Base-by-base conservation (phyloP, 2,329 filamentous ascomycete genomes). In the Venturia pyrina region DNA sequence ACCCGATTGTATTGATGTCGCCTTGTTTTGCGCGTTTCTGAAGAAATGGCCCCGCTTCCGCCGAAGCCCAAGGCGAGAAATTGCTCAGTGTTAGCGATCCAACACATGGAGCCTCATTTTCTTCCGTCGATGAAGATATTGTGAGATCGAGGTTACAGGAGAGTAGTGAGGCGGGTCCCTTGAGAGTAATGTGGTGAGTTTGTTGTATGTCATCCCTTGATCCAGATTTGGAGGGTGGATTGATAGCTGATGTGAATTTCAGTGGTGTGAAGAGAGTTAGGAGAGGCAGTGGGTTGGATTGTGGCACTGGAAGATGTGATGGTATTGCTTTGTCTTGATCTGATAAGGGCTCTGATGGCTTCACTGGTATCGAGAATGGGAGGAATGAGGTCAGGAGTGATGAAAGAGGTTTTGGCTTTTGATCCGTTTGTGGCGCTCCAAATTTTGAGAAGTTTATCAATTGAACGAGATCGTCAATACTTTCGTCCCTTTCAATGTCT, bases 181-280 rank as follows among this genome's bases (percentile, higher is more conserved):
- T 71, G 44, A 86, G 78, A 0, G 79, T 81, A 44, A 90, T 85
- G 4, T 76, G 73, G 70, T 89, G 86, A 37, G 68, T 71, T 67
- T 74, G 70, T 53, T 71, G 69, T 37, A 24, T 50, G 6, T 24
- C 46, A 15, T 62, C 41, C 66, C 53, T 24, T 82, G 79, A 1
- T 84, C 70, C 0, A 83, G 79, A 75, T 24, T 34, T 46, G 24
- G 43, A 32, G 24, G 73, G 70, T 1, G 76, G 66, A 21, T 67
- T 70, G 17, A 86, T 78, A 0, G 76, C 80, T 0, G 86, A 87
- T 0, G 80, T 80, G 66, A 89, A 86, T 0, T 79, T 79, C 17
- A 95, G 81, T 0, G 88, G 85, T 0, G 85, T 89, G 70, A 95
- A 91, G 10, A 88, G 80, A 59, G 88, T 84, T 0, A 93, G 80